These are phyloP conservation scores for Chlorella sp. DNA, from an alignment of 139 green algal genomes.

Conservation along the genomic window DNA sequence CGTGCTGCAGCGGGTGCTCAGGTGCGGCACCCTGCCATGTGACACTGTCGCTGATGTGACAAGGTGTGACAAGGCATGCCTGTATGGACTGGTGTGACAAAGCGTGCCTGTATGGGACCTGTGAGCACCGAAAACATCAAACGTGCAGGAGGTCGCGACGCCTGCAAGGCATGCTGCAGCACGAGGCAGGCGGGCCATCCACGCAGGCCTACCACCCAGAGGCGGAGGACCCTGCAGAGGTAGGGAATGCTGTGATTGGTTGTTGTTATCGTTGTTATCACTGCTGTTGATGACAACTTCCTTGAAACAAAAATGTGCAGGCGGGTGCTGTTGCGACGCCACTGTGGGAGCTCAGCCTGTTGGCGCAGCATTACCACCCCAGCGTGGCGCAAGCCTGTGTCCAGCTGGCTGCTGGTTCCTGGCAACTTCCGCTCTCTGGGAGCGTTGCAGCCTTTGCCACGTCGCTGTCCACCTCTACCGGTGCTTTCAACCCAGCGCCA, in stretches of 20 bases:
- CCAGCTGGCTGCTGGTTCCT: neutral
- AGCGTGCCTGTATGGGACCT: too few relatives aligned
- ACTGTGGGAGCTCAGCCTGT: slow-evolving; percentile 63
- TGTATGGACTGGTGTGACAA: too few relatives aligned
- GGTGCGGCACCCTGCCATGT: neutral
- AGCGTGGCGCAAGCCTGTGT: slow-evolving; percentile 25
- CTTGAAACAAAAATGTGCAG: neutral
- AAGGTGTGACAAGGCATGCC: neutral
- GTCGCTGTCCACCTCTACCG: slow-evolving; percentile 50
- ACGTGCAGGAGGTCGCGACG: slow-evolving; percentile 58
- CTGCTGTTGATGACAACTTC: neutral
- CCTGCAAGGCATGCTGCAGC: slow-evolving; percentile 74
- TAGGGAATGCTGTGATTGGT: neutral
- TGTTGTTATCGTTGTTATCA: neutral
- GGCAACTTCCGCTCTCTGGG: neutral
- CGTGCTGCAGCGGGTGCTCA: slow-evolving; percentile 58
- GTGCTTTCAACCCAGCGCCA: slow-evolving; percentile 53
- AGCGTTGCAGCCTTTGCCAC: slow-evolving; percentile 49
- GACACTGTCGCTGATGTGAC: neutral
- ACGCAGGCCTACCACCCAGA: slow-evolving; percentile 13
- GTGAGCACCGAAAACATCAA: neutral
- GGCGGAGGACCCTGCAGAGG: slow-evolving; percentile 18
- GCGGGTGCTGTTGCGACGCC: slow-evolving; percentile 41
- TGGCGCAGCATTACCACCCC: slow-evolving; percentile 56
- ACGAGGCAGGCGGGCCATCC: slow-evolving; percentile 60